Evolutionary conservation across 1,284 basidiomycete species (phyloP), one percentile per base, ranked within the genome.

Genomic region (Cutaneotrichosporon curvatum): DNA sequence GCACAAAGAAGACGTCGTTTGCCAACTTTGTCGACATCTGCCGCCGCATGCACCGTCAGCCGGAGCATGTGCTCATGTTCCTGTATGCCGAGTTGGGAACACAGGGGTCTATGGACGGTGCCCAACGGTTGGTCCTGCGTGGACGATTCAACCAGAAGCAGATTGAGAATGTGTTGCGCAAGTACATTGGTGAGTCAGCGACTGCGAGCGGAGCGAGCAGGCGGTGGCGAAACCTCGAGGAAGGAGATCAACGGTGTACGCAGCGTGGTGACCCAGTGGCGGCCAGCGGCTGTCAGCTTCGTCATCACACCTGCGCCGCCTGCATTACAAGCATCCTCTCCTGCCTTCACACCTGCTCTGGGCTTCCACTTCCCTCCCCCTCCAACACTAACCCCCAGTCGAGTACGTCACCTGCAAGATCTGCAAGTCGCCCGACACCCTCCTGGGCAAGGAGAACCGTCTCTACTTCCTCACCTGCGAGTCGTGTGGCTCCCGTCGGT

Each of bases 391-490:
- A 21, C 18, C 16, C 39, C 16, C 48, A 92, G 92, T 94, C 60
- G 94, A 98, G 75, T 98, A 99, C 75, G 95, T 99, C 49, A 96
- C 91, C 35, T 99, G 94, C 82, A 95, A 96, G 75, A 98, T 94
- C 33, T 99, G 94, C 81, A 97, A 96, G 76, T 96, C 92, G 4
- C 89, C 90, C 43, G 92, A 97, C 70, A 99, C 94, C 5, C 80
- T 94, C 18, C 80, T 99, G 39, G 85, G 85, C 40, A 97, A 97
- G 74, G 91, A 97, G 75, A 96, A 97, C 74, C 87, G 94, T 74
- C 89, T 99, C 67, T 97, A 94, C 79, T 98, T 99, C 79, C 91
- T 98, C 80, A 83, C 87, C 0, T 97, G 94, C 76, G 87, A 95
- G 74, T 84, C 87, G 20, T 96, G 90, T 68, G 90, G 90, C 8